Base-by-base conservation (phyloP, 75 land plant species). In the Azolla pinnata region DNA sequence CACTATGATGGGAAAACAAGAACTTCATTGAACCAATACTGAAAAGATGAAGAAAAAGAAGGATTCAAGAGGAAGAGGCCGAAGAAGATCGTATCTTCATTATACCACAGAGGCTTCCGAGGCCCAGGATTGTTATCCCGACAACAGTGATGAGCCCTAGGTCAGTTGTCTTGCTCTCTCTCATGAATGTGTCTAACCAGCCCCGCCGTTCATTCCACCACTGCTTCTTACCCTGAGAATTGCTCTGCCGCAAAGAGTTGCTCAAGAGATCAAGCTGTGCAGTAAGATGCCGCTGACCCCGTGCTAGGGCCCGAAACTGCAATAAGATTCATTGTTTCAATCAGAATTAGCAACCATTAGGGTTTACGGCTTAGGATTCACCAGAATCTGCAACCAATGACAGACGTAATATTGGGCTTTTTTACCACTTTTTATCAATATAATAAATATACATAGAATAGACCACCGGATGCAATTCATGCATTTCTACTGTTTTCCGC, bases 261-360 rank as follows among this genome's bases (percentile, higher is more conserved):
- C 12, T 48, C 57, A 63, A 7, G 18, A 63, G 31, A 27, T 63
- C 65, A 1, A 63, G 53, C 34, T 63, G 65, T 9, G 47, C 51
- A 10, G 65, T 47, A 30, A 63, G 27, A 19, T 63, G 65, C 20
- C 65, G 65, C 56, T 63, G 65, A 31, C 65, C 65, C 12, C 31
- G 65, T 18, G 56, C 33, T 31, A 63, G 31, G 2, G 5, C 51
- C 33, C 50, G 32, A 29, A 63, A 30, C 65, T 63, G 65, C 35
- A 48, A 18, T 46, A 2, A 4, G 14, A n/a, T n/a, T n/a, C n/a
- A n/a, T n/a, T n/a, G n/a, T n/a, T n/a, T n/a, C n/a, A n/a, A n/a
- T n/a, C n/a, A n/a, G n/a, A n/a, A n/a, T n/a, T n/a, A n/a, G n/a
- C n/a, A 51, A 10, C 44, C 44, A 42, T 42, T 17, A 42, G 44